Evolutionary conservation across 164 flowering plant species (phyloP), one percentile per base, ranked within the genome.

Genomic region (Dillenia suffruticosa): DNA sequence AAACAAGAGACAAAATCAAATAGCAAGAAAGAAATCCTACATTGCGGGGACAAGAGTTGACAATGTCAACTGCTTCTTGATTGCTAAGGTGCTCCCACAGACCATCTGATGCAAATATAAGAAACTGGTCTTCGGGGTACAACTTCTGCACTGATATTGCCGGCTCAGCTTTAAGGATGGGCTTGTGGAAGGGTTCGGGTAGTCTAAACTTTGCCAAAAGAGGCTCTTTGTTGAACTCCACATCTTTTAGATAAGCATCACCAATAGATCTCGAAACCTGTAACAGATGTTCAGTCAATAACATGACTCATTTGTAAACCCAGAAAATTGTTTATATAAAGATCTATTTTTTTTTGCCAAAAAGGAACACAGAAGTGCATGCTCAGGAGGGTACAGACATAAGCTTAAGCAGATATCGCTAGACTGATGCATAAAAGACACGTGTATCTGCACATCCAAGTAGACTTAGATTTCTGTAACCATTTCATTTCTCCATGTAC

Each of bases 21-120:
- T 8, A 32, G 7, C 13, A 55, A 49, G 47, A 56, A 9, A 15
- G 49, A 26, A 51, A 65, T 61, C 92, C 57, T 77, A 88, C 98
- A 63, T 84, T 81, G 48, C 88, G 88, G 22, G 94, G 89, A 69
- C 67, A 67, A 44, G 53, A 74, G 75, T 80, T 70, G 57, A 93
- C 96, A 46, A 93, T 80, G 67, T 90, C 85, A 62, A 85, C 97
- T 22, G 96, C 97, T 65, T 87, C 92, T 67, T 92, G 90, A 72
- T 88, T 92, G 83, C 83, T 84, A 19, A 92, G 82, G 75, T 92
- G 93, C 72, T 92, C 98, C 98, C 98, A 92, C 22, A 92, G 75
- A 49, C 96, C 93, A 67, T 92, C 95, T 10, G 98, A 92, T 68
- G 96, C 97, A 76, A 92, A 87, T 69, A 91, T 89, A 15, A 91